Evolutionary conservation across 495 filamentous ascomycete species (phyloP).

Genomic region (Apiosordaria backusii): DNA sequence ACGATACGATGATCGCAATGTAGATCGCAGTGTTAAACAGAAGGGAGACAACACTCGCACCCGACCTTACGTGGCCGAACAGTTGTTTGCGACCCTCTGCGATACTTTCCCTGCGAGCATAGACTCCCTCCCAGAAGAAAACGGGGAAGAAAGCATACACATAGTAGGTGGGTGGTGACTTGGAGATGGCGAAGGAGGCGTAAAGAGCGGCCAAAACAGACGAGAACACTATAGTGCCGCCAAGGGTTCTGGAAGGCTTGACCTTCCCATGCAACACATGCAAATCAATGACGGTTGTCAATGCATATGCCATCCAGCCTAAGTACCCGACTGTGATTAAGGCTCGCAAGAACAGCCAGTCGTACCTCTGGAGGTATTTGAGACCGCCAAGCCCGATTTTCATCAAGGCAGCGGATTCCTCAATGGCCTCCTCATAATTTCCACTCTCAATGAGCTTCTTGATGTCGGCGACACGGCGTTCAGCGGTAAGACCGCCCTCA

Average conservation of each 20-base stretch:
- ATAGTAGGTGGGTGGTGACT: conserved; percentile 82
- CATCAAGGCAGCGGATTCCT: conserved; percentile 69
- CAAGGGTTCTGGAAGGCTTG: conserved; percentile 59
- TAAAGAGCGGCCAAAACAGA: conserved; percentile 72
- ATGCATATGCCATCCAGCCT: conserved; percentile 93
- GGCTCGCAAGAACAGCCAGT: conserved; percentile 97
- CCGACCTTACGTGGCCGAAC: conserved; percentile 61
- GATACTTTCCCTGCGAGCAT: conserved; percentile 69
- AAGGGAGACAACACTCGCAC: conserved; percentile 52
- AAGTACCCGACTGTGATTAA: conserved; percentile 91
- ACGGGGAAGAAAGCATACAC: conserved; percentile 89
- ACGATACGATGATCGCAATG: conserved; percentile 70
- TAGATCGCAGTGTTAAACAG: conserved; percentile 62
- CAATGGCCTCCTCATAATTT: conserved; percentile 69
- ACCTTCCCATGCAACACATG: conserved; percentile 77
- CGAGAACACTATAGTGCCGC: conserved; percentile 64
- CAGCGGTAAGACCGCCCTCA: conserved; percentile 58
- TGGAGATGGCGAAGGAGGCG: conserved; percentile 72
- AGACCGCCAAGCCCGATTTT: conserved; percentile 76
- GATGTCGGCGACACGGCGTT: conserved; percentile 66
- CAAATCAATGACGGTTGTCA: conserved; percentile 86
- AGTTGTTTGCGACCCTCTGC: conserved; percentile 63
- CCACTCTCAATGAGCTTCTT: conserved; percentile 61
- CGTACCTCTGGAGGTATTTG: conserved; percentile 87
- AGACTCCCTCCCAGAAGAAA: conserved; percentile 95